Evolutionary conservation across 2,329 filamentous ascomycete genomes (phyloP).

Genomic region (Colletotrichum destructivum): DNA sequence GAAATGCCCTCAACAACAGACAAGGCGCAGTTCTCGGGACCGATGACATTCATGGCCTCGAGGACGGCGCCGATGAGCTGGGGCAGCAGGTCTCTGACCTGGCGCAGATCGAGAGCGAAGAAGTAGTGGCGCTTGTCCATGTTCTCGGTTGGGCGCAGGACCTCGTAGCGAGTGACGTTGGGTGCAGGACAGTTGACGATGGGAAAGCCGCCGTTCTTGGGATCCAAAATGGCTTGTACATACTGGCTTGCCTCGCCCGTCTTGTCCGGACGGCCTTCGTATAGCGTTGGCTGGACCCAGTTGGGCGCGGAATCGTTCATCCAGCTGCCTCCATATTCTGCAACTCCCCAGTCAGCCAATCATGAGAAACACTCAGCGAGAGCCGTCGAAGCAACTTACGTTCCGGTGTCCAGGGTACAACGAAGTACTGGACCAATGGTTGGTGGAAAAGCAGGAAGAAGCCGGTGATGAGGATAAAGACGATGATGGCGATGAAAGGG

Average conservation of each 20-base stretch:
- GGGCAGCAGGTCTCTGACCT: slow-evolving; percentile 62
- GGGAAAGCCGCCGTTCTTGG: slow-evolving; percentile 35
- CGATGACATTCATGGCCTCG: slow-evolving; percentile 64
- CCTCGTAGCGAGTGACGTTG: slow-evolving; percentile 34
- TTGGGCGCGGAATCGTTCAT: slow-evolving; percentile 33
- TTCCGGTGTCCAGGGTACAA: slow-evolving; percentile 34
- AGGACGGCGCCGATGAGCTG: slow-evolving; percentile 67
- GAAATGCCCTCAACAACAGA: slow-evolving; percentile 72
- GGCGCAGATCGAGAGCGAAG: slow-evolving; percentile 67
- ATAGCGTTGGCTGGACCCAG: slow-evolving; percentile 33
- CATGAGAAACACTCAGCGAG: too few relatives aligned
- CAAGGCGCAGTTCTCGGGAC: slow-evolving; percentile 64
- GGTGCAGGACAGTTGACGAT: slow-evolving; percentile 51
- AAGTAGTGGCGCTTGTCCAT: slow-evolving; percentile 55
- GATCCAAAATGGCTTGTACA: slow-evolving; percentile 59
- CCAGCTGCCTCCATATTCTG: slow-evolving; percentile 40
- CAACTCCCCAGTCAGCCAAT: slow-evolving; percentile 2
- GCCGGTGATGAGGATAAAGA: slow-evolving; percentile 71
- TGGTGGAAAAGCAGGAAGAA: slow-evolving; percentile 80
- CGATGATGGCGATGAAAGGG: slow-evolving; percentile 54
- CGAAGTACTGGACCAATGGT: slow-evolving; percentile 36
- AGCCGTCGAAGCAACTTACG: slow-evolving; percentile 1
- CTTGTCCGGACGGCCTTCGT: slow-evolving; percentile 27
- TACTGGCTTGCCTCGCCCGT: slow-evolving; percentile 42
- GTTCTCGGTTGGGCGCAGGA: slow-evolving; percentile 29